phyloP scores from a whole-genome alignment of 768 basidiomycete species.

The Mycena maculata region DNA sequence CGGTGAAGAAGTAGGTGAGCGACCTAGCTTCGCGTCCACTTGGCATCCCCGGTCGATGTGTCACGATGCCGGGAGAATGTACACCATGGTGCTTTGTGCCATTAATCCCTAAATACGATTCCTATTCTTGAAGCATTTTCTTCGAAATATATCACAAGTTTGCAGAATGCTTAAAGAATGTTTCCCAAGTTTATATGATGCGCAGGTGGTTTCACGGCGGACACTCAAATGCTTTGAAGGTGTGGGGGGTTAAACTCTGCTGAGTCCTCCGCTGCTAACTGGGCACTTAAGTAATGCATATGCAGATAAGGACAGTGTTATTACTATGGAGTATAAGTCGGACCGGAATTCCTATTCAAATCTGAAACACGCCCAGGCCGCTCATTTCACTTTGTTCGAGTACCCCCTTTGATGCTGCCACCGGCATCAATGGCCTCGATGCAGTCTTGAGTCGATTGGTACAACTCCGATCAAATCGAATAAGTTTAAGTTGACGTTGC shows the following conservation, averaged over 20 bases:
- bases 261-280: background rate
- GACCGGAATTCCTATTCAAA: background rate
- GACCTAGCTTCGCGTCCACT: too few relatives aligned
- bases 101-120: background rate
- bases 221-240: background rate
- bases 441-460: too few relatives aligned
- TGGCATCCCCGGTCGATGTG: background rate
- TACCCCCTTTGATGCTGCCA: too few relatives aligned
- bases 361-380: background rate
- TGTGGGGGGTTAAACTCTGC: background rate
- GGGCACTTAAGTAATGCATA: background rate
- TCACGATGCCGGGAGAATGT: background rate
- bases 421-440: too few relatives aligned
- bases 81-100: background rate
- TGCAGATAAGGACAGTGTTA: constrained; percentile 1
- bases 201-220: background rate
- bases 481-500: too few relatives aligned
- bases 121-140: background rate
- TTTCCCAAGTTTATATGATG: background rate
- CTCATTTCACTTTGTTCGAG: too few relatives aligned
- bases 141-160: background rate
- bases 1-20: too few relatives aligned
- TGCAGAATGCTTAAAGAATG: constrained; percentile 1
- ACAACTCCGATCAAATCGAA: too few relatives aligned
- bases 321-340: too few relatives aligned